phyloP scores from a whole-genome alignment of 805 yeast species.

The Spathaspora girioi region DNA sequence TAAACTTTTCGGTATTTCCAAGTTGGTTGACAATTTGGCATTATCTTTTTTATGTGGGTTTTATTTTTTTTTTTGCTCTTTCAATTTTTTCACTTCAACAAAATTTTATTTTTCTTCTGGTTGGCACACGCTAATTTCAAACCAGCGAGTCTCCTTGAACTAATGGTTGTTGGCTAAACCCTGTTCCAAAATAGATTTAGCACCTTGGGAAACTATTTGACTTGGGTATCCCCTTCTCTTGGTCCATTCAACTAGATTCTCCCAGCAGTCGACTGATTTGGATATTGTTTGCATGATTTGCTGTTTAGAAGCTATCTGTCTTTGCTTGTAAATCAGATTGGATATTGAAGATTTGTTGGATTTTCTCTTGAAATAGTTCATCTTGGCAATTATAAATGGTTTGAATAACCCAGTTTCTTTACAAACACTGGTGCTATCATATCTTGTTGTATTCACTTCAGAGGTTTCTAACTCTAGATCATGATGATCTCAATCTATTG shows the following conservation, averaged over 20 bases:
- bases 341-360: neutral
- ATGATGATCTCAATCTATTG: neutral
- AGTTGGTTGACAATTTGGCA: neutral
- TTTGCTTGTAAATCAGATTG: neutral
- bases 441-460: neutral
- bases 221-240: slow-evolving; percentile 6
- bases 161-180: neutral
- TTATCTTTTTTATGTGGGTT: slow-evolving; percentile 1
- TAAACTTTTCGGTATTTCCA: neutral
- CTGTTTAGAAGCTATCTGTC: neutral
- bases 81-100: neutral
- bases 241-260: slow-evolving; percentile 3
- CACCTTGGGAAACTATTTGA: neutral
- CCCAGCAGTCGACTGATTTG: neutral
- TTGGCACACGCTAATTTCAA: slow-evolving; percentile 1
- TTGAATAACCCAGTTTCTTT: neutral
- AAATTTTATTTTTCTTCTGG: slow-evolving; percentile 5
- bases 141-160: neutral
- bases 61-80: slow-evolving; percentile 2
- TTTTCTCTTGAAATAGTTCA: slow-evolving; percentile 7
- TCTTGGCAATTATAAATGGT: slow-evolving; percentile 4
- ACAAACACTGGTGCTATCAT: neutral
- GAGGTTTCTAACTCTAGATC: neutral
- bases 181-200: neutral
- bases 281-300: neutral